phyloP scores from a whole-genome alignment of 495 filamentous ascomycete species.

The Immersiella caudata region DNA sequence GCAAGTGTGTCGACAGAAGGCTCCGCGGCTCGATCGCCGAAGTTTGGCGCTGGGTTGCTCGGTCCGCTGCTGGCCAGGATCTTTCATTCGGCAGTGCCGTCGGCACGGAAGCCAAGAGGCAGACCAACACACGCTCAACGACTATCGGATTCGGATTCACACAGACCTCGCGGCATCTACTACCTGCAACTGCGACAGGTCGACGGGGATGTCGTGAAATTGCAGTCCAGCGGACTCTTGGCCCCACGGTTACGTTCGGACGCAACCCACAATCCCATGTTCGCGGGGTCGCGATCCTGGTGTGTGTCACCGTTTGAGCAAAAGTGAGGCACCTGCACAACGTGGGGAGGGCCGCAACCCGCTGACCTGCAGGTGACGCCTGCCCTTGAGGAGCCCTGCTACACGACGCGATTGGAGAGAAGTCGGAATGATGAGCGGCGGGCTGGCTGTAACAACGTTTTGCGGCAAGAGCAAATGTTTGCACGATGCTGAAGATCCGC shows the following conservation, averaged over 20 bases:
- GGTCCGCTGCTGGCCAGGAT: background rate
- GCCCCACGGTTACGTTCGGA: background rate
- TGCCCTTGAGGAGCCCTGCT: background rate
- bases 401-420: conserved; percentile 1
- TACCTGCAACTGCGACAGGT: conserved; percentile 1
- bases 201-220: conserved; percentile 2
- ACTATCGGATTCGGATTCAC: background rate
- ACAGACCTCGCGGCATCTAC: background rate
- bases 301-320: background rate
- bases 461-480: conserved; percentile 8
- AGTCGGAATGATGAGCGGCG: conserved; percentile 11
- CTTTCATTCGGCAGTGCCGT: conserved; percentile 1
- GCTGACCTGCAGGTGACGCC: conserved; percentile 7
- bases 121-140: background rate
- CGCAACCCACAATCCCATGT: background rate
- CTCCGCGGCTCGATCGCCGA: background rate
- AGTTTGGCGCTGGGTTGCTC: background rate
- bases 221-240: background rate
- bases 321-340: background rate
- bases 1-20: background rate
- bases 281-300: background rate
- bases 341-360: conserved; percentile 15
- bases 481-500: background rate
- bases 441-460: background rate
- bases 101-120: conserved; percentile 5